Evolutionary conservation across 441 rosid genomes (phyloP), one percentile per base, ranked within the genome.

Genomic region (Pelargonium citronellum): DNA sequence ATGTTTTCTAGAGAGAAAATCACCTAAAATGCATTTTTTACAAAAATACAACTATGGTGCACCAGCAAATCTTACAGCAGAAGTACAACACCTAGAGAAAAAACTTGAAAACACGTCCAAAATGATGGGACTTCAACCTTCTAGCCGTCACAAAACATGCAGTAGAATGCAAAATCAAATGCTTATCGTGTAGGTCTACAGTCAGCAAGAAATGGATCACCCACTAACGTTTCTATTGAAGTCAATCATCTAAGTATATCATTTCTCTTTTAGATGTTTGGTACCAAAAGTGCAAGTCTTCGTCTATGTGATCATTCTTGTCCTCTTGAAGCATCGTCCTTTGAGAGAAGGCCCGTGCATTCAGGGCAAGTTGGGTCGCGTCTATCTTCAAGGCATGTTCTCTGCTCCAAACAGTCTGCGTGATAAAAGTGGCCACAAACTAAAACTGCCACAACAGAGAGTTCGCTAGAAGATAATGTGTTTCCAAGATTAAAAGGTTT

Each of bases 341-440:
- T 72, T 16, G 78, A 53, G 34, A 34, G 34, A 12, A 66, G 69
- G 69, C 83, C 79, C 16, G 9, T 67, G 77, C 92, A 88, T 55
- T 77, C 39, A 0, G 83, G 87, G 24, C 92, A 88, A 0, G 79
- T 79, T 1, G 92, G 92, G 57, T 88, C 92, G 0, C 68, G 64
- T 69, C 65, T 80, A 30, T 84, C 82, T 70, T 83, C 85, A 8
- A 51, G 1, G 1, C 78, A 44, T 22, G 92, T 83, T 74, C 73
- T 83, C 69, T 76, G 77, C 75, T 88, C 90, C 79, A 86, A 71
- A 74, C 92, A 88, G 51, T 83, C 89, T 10, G 87, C 86, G 73
- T 88, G 92, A 72, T 83, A 88, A 55, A 78, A 78, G 75, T 88
- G 90, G 15, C 92, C 89, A 15, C 92, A 88, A 7, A 81, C 89